These are phyloP conservation scores for Suhomyces yuchorum DNA, from an alignment of 1,139 yeast genomes.

Conservation along the genomic window DNA sequence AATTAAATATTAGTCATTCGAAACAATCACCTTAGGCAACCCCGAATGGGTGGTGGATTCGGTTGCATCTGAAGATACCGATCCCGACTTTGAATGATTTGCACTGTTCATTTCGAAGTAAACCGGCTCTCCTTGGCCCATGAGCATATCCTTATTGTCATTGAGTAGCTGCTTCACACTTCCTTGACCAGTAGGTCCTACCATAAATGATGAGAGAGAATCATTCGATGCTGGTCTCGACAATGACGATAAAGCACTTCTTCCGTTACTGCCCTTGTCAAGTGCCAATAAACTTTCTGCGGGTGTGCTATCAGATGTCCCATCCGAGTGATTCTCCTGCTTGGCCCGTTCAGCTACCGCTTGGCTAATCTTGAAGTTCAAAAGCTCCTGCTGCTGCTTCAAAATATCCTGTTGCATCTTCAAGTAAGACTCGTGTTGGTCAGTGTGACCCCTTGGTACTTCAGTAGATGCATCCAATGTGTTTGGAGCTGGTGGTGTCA, in stretches of 20 bases:
- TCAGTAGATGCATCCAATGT: background rate
- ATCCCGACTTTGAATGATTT: constrained; percentile 1
- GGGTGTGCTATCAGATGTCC: background rate
- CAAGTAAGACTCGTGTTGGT: constrained; percentile 40
- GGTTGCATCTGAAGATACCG: background rate
- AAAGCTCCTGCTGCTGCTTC: constrained; percentile 40
- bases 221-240: constrained; percentile 19
- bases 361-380: constrained; percentile 23
- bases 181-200: constrained; percentile 9
- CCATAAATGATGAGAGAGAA: constrained; percentile 18
- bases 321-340: background rate
- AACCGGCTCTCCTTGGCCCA: constrained; percentile 6
- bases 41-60: constrained; percentile 1
- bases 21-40: constrained; percentile 11
- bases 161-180: constrained; percentile 16
- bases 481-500: constrained; percentile 9
- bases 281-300: background rate
- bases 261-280: constrained; percentile 8
- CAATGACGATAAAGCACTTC: constrained; percentile 3
- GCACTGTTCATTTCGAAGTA: constrained; percentile 5
- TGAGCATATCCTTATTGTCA: constrained; percentile 12
- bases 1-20: constrained; percentile 5
- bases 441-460: constrained; percentile 13
- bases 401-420: constrained; percentile 42
- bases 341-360: background rate